Conservation (phyloP, 768 basidiomycete genomes). For the Botryobasidium botryosum region DNA sequence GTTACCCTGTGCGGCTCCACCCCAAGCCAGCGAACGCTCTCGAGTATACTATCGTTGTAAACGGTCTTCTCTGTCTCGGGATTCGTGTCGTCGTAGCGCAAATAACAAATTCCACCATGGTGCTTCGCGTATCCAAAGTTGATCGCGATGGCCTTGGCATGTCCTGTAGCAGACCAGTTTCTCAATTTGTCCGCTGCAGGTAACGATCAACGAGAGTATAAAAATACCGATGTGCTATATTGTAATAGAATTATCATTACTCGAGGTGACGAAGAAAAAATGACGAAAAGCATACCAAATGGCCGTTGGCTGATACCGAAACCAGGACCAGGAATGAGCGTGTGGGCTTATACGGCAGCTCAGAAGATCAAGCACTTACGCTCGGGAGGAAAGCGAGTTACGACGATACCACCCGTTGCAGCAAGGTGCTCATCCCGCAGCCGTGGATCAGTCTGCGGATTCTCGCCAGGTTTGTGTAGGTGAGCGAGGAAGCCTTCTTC, state of each 20-base stretch:
- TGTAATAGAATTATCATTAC: too few species aligned
- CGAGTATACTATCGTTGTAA: constrained; percentile 93
- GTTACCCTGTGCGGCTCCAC: constrained; percentile 98
- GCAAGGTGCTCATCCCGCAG: constrained; percentile 71
- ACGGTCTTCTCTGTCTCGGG: constrained; percentile 92
- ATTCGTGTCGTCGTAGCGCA: constrained; percentile 97
- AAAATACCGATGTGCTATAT: constrained; percentile 90
- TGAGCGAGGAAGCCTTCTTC: constrained; percentile 87
- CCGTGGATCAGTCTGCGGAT: constrained; percentile 64
- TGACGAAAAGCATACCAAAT: too few species aligned
- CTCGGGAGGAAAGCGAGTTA: constrained; percentile 96
- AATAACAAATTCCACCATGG: constrained; percentile 79
- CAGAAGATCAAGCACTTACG: too few species aligned
- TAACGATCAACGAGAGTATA: too few species aligned
- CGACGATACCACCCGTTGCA: constrained; percentile 64
- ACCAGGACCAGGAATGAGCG: too few species aligned
- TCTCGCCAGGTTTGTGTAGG: constrained; percentile 86
- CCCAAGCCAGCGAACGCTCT: constrained; percentile 90
- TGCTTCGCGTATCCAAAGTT: constrained; percentile 98
- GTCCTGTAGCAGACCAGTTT: constrained; percentile 91
- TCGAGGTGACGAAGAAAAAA: too few species aligned
- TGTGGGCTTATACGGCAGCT: too few species aligned
- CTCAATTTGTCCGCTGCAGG: too few species aligned
- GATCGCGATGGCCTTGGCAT: constrained; percentile 96
- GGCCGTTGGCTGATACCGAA: too few species aligned